These are phyloP conservation scores for Eleusine coracana DNA, from an alignment of 176 grass and related monocot species.

Conservation along the genomic window DNA sequence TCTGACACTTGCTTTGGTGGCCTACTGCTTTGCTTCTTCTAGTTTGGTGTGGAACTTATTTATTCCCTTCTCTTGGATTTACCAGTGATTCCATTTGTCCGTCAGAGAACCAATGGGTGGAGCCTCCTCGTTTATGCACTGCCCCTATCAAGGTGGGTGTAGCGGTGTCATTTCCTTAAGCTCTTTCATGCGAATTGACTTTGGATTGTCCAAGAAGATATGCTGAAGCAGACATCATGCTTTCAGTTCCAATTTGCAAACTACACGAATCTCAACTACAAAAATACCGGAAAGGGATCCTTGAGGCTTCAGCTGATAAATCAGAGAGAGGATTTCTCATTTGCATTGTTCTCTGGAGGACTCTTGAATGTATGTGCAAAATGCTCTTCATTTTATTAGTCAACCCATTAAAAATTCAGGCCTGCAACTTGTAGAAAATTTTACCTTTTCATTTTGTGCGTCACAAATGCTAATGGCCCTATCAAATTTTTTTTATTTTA, in stretches of 20 bases:
- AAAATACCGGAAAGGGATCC: slow-evolving; percentile 65
- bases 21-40: neutral
- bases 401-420: neutral
- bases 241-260: slow-evolving; percentile 87
- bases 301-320: slow-evolving; percentile 92
- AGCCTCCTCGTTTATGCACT: slow-evolving; percentile 79
- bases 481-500: neutral
- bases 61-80: slow-evolving; percentile 27
- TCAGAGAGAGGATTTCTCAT: slow-evolving; percentile 86
- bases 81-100: slow-evolving; percentile 67
- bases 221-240: slow-evolving; percentile 27
- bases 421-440: neutral
- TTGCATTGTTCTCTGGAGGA: slow-evolving; percentile 86
- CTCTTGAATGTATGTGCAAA: slow-evolving; percentile 61
- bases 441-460: neutral
- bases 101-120: slow-evolving; percentile 61
- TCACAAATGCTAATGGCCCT: neutral
- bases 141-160: slow-evolving; percentile 81
- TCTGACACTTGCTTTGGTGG: neutral
- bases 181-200: neutral
- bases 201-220: slow-evolving; percentile 2
- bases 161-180: neutral
- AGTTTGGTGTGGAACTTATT: slow-evolving; percentile 5
- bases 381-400: slow-evolving; percentile 36
- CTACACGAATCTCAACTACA: slow-evolving; percentile 55